These are phyloP conservation scores for Epithemia pelagica DNA, from an alignment of 108 stramenopile species.

Conservation along the genomic window DNA sequence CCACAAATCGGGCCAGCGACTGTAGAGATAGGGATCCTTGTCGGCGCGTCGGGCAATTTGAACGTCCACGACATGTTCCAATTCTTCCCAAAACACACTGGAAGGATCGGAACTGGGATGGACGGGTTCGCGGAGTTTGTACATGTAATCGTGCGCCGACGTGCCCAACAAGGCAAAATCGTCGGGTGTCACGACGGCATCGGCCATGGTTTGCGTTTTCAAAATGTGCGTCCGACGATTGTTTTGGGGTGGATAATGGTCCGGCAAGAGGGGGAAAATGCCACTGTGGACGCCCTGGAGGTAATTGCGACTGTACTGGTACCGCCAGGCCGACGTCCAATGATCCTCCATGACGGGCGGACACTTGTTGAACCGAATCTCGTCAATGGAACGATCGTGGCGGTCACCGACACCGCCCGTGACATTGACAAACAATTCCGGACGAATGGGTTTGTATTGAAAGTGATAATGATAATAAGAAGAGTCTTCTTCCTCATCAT, in stretches of 20 bases:
- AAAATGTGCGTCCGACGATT: neutral
- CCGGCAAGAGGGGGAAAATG: constrained; percentile 12
- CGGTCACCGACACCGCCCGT: too few relatives aligned
- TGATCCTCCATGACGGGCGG: constrained; percentile 2
- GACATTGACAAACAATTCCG: too few relatives aligned
- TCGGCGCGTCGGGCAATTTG: neutral
- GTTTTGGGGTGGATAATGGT: neutral
- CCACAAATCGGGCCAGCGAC: constrained; percentile 19
- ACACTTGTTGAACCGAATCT: constrained; percentile 16
- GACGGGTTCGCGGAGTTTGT: neutral
- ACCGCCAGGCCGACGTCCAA: neutral
- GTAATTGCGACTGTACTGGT: constrained; percentile 2
- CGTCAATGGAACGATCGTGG: neutral
- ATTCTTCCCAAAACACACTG: neutral
- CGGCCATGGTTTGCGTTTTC: constrained; percentile 15
- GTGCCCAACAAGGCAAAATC: constrained; percentile 6
- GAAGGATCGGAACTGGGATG: constrained; percentile 2
- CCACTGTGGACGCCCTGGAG: constrained; percentile 3
- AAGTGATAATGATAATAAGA: too few relatives aligned
- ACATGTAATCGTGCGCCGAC: neutral
- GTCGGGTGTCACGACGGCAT: constrained; percentile 2
- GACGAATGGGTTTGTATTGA: too few relatives aligned
- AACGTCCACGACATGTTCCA: neutral
- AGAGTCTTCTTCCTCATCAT: too few relatives aligned
- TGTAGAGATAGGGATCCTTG: constrained; percentile 4